phyloP scores from a whole-genome alignment of 2,329 filamentous ascomycete genomes.

The Plectosphaerella plurivora region DNA sequence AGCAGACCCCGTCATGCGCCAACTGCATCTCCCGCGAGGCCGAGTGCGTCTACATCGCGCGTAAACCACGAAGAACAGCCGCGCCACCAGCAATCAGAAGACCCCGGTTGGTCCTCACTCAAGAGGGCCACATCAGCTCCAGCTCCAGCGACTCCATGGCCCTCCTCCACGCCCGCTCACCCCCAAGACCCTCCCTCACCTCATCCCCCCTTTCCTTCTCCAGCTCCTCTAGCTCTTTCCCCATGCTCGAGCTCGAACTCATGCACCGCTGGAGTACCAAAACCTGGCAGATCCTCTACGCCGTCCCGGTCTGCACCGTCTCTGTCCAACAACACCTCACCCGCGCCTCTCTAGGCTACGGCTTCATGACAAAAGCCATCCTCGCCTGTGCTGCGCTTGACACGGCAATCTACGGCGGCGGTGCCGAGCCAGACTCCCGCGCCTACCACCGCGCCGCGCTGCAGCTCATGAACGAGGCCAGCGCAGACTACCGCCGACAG shows the following conservation, averaged over 20 bases:
- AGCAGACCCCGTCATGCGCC: conserved; percentile 27
- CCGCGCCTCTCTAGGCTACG: background rate
- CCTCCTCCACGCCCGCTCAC: background rate
- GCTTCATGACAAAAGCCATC: background rate
- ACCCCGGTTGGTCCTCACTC: background rate
- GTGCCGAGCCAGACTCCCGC: conserved; percentile 13
- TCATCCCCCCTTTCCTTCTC: background rate
- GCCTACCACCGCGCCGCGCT: conserved; percentile 3
- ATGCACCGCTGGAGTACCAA: conserved; percentile 46
- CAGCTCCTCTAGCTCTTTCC: background rate
- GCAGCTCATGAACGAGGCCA: conserved; percentile 4
- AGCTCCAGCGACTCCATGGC: background rate
- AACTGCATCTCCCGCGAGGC: conserved; percentile 22
- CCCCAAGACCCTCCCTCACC: background rate
- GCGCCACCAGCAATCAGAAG: too few relatives aligned
- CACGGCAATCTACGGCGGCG: background rate
- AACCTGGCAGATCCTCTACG: conserved; percentile 33
- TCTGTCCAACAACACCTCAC: background rate
- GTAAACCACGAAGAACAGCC: too few relatives aligned
- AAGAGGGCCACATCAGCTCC: background rate
- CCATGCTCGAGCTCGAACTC: conserved; percentile 37
- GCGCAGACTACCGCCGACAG: conserved; percentile 7
- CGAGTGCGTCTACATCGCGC: background rate
- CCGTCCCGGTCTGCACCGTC: conserved; percentile 28
- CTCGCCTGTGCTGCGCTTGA: background rate